Evolutionary conservation across 2,329 filamentous ascomycete species (phyloP), one percentile per base, ranked within the genome.

Genomic region (Camptophora hylomeconis): DNA sequence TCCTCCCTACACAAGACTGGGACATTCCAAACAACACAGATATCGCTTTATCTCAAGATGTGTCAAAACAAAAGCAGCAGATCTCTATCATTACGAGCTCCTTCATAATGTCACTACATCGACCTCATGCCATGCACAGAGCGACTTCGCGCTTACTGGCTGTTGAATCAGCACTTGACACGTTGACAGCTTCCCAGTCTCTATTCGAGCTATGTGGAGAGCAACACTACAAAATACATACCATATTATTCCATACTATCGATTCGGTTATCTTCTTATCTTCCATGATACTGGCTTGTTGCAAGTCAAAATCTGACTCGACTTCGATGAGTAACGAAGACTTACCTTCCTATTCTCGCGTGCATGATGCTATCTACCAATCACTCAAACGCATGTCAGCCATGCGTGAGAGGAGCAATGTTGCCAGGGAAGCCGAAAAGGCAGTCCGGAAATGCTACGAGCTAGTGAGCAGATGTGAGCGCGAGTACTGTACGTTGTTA

Each of bases 181-280:
- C 15, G 8, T 21, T 30, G 7, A 5, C 13, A 11, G 20, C 7
- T 7, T 16, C 20, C 7, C 16, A 30, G 15, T 5, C 16, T 7
- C 19, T 30, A n/a, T 30, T 30, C 21, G 13, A 30, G n/a, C 6
- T 8, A 16, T 8, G 8, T 12, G 20, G 16, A 13, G 6, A 8
- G 11, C 28, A 30, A 7, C 28, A 30, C n/a, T 20, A 30, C 20
- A 30, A 26, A 16, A 30, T 26, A 12, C 15, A 26, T 16, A 26
- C 28, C 11, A 10, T 30, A 10, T 9, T 30, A n/a, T 30, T 26
- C 15, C 13, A 30, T 12, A 30, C 20, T 6, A 18, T 30, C 15
- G 20, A 30, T 17, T 8, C 28, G 9, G 28, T n/a, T 7, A 25
- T 30, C 19, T 30, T 26, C 28, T 16, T 30, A 16, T 7, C 28